Conservation (phyloP, 129 eudicot genomes). For the Flaveria bidentis region DNA sequence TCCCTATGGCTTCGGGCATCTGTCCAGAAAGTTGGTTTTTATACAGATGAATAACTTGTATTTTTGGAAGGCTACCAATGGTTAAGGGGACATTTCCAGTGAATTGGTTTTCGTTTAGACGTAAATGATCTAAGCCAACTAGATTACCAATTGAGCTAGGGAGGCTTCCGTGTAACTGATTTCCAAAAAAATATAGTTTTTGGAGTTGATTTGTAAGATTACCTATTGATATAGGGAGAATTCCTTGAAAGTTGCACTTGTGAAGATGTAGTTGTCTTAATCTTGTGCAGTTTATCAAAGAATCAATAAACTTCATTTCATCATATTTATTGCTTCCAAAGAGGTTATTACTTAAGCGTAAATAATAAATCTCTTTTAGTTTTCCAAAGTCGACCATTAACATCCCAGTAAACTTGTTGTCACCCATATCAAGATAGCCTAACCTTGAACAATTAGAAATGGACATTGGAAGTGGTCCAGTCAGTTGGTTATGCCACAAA, state of each 20-base stretch:
- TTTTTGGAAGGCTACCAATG: constrained; percentile 24
- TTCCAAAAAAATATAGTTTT: not conserved
- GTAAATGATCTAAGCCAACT: not conserved
- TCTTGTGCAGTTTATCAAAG: constrained; percentile 8
- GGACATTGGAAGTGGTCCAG: constrained; percentile 15
- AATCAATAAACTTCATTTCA: constrained; percentile 23
- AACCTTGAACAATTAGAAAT: constrained; percentile 12
- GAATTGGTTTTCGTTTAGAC: not conserved
- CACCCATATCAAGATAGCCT: not conserved
- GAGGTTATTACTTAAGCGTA: not conserved
- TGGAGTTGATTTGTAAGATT: constrained; percentile 3
- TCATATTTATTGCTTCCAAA: constrained; percentile 1
- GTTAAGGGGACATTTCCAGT: constrained; percentile 7
- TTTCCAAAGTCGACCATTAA: constrained; percentile 7
- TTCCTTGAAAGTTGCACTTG: not conserved
- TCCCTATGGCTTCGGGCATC: constrained; percentile 15
- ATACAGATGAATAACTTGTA: not conserved
- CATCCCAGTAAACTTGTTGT: constrained; percentile 15
- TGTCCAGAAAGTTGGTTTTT: constrained; percentile 13
- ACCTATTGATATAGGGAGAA: constrained; percentile 12
- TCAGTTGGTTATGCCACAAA: constrained; percentile 2
- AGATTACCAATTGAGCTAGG: constrained; percentile 22
- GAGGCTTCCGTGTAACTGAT: constrained; percentile 15
- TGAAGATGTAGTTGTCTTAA: not conserved
- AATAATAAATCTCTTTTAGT: not conserved